Evolutionary conservation across 78 protist species (phyloP).

Genomic region (Speleostelium caveatum): DNA sequence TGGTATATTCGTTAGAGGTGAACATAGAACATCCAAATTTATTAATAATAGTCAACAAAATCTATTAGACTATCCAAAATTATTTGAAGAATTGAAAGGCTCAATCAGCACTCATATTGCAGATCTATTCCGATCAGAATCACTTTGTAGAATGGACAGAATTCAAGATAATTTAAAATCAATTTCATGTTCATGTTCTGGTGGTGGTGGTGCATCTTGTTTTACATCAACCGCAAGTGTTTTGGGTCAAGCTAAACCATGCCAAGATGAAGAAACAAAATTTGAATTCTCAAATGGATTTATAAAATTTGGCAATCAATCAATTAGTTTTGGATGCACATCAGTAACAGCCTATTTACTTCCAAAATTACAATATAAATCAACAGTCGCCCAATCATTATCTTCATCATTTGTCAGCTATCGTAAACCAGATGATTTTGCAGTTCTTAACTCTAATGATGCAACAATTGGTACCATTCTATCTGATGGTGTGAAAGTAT

Average conservation of each 20-base stretch:
- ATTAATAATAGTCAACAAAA: not conserved
- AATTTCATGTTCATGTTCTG: slow-evolving; percentile 25
- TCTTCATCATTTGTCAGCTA: slow-evolving; percentile 29
- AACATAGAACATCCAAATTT: not conserved
- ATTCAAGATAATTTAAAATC: slow-evolving; percentile 35
- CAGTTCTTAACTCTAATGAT: not conserved
- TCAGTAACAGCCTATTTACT: slow-evolving; percentile 1
- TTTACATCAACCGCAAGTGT: not conserved
- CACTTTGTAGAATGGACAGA: slow-evolving; percentile 48
- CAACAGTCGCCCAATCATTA: slow-evolving; percentile 15
- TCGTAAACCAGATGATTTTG: slow-evolving; percentile 28
- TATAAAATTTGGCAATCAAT: not conserved
- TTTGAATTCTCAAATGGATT: slow-evolving; percentile 18
- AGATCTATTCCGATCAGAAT: slow-evolving; percentile 38
- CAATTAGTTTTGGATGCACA: slow-evolving; percentile 14
- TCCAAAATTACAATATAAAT: slow-evolving; percentile 14
- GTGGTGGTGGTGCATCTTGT: slow-evolving; percentile 9
- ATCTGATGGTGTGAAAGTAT: slow-evolving; percentile 25
- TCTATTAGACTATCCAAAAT: slow-evolving; percentile 1
- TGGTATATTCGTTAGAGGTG: slow-evolving; percentile 4
- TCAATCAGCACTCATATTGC: slow-evolving; percentile 27
- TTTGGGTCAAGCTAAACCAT: slow-evolving; percentile 50
- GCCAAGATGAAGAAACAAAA: slow-evolving; percentile 2
- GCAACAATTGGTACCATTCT: slow-evolving; percentile 38
- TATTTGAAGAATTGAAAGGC: not conserved